Percentiles rank a stretch among this genome's conserved stretches.
Evolutionary conservation across 2,329 filamentous ascomycete genomes (phyloP).

Genomic region (Colletotrichum sp.): DNA sequence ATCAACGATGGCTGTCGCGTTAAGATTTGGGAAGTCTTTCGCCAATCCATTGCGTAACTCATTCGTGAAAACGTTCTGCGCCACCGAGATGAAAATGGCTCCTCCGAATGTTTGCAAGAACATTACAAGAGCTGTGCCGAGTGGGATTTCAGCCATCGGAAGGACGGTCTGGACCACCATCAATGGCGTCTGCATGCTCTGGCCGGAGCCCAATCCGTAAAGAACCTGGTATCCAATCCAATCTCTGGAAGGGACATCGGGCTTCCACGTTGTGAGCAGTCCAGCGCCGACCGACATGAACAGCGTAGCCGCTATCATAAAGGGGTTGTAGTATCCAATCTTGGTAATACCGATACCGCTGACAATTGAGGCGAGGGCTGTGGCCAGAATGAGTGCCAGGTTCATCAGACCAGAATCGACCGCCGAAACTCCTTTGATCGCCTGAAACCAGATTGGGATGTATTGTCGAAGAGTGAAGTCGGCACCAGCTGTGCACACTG

Average conservation of each 20-base stretch:
- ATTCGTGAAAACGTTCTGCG: constrained; percentile 8
- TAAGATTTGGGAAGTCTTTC: not conserved
- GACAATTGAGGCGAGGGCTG: constrained; percentile 28
- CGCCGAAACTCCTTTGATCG: constrained; percentile 33
- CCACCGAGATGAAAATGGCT: constrained; percentile 11
- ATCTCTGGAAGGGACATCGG: not conserved
- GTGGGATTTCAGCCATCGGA: not conserved
- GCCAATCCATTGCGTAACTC: not conserved
- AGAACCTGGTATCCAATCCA: constrained; percentile 29
- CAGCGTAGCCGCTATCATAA: constrained; percentile 34
- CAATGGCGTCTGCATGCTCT: constrained; percentile 27
- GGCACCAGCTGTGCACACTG: constrained; percentile 20
- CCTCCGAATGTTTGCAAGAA: constrained; percentile 14
- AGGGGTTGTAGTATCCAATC: constrained; percentile 39
- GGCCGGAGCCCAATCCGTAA: constrained; percentile 27
- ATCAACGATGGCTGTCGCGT: not conserved
- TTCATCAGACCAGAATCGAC: constrained; percentile 35
- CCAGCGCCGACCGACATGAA: constrained; percentile 29
- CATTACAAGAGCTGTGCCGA: constrained; percentile 13
- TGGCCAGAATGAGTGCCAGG: constrained; percentile 32
- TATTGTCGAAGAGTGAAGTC: constrained; percentile 32
- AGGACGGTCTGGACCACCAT: constrained; percentile 29
- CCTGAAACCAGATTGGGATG: constrained; percentile 38
- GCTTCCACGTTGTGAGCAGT: not conserved
- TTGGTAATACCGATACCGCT: constrained; percentile 30